Percentiles rank a stretch among this genome's conserved stretches.
Conservation (phyloP, 2,329 filamentous ascomycete species). For the Cadophora luteo-olivacea region DNA sequence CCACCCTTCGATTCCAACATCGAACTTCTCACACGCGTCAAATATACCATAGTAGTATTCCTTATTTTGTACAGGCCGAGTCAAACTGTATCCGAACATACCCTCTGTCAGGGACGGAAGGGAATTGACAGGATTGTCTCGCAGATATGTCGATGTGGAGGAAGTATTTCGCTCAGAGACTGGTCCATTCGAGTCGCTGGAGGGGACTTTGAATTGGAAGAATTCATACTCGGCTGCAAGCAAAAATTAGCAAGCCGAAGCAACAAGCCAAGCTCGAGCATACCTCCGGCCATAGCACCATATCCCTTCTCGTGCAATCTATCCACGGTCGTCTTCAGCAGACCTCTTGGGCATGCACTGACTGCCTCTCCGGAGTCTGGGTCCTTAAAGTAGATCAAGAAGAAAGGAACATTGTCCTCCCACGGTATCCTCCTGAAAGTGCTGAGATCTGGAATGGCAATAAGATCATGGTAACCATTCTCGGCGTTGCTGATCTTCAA, state of each 20-base stretch:
- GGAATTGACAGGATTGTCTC: conserved; percentile 73
- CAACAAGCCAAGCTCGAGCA: conserved; percentile 42
- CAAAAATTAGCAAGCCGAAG: conserved; percentile 19
- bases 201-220: conserved; percentile 83
- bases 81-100: conserved; percentile 95
- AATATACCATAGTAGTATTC: conserved; percentile 92
- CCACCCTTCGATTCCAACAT: conserved; percentile 89
- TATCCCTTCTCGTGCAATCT: conserved; percentile 74
- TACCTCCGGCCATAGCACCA: conserved; percentile 89
- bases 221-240: conserved; percentile 90
- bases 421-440: conserved; percentile 87
- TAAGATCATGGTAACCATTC: conserved; percentile 86
- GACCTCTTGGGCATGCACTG: conserved; percentile 78
- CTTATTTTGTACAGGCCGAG: conserved; percentile 85
- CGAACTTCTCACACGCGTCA: conserved; percentile 78
- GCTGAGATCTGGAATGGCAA: conserved; percentile 79
- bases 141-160: conserved; percentile 76
- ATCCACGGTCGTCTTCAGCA: conserved; percentile 71
- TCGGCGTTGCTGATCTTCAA: conserved; percentile 87
- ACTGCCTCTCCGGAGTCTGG: conserved; percentile 76
- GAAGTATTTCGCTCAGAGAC: conserved; percentile 64
- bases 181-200: conserved; percentile 49
- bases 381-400: conserved; percentile 83
- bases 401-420: conserved; percentile 87
- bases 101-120: conserved; percentile 85